Evolutionary conservation across 441 rosid species (phyloP), one percentile per base, ranked within the genome.

Genomic region (Mallotus japonicus): DNA sequence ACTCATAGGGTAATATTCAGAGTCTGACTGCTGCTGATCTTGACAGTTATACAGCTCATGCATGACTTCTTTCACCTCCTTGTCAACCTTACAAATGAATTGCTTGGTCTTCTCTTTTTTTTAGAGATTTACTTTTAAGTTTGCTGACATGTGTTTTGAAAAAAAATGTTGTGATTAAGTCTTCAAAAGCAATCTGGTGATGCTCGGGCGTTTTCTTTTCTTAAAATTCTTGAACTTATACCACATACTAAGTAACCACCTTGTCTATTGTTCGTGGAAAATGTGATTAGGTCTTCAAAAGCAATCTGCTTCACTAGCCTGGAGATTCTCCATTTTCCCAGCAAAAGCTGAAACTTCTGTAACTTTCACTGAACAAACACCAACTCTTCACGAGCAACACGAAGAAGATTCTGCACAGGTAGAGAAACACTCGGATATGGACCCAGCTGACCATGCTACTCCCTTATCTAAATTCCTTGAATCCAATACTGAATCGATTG

Each of bases 21-120:
- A 89, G 83, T 77, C 88, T 92, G 57, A 87, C 87, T 81, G 93
- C 90, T 74, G 80, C 78, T 63, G 96, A 95, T 51, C 81, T 95
- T 16, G 96, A 92, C 81, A 84, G 61, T 73, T 89, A 89, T 73
- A 73, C 75, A 32, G 93, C 97, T 6, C 86, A 92, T 50, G 96
- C 92, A 3, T 92, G 99, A 97, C 93, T 95, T 79, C 97, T 95
- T 84, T 95, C 97, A 34, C 99, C 97, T 75, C 99, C 99, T 77
- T 95, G 97, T 79, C 99, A 95, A 77, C 99, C 97, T 63, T 95
- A 92, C 80, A 37, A 37, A 4, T 71, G 77, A 49, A 34, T 55
- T 72, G 37, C 63, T 10, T 56, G 22, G 62, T 49, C 20, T 40
- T 69, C 7, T 24, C 34, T 15, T 67, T 58, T 44, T 34, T 44